phyloP scores from a whole-genome alignment of 2,329 filamentous ascomycete genomes.

The Raffaelea albimanens region DNA sequence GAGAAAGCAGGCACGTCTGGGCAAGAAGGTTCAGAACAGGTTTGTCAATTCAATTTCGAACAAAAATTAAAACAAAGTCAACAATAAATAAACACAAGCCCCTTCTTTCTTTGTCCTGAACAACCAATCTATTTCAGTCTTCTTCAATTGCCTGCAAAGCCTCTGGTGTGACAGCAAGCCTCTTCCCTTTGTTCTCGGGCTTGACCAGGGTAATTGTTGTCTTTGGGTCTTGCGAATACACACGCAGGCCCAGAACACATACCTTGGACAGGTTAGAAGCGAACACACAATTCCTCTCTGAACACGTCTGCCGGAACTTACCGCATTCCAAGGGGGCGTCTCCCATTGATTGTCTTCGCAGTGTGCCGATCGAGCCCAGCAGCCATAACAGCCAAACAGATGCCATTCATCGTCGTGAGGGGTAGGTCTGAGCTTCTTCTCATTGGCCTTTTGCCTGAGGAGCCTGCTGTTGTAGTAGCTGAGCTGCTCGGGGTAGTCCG shows the following conservation, averaged over 20 bases:
- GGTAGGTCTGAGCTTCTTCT: neutral
- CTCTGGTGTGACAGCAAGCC: too few relatives aligned
- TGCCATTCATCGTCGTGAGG: too few relatives aligned
- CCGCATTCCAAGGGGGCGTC: neutral
- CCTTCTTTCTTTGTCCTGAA: too few relatives aligned
- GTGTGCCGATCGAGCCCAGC: too few relatives aligned
- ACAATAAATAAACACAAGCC: too few relatives aligned
- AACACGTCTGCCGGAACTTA: neutral
- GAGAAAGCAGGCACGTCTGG: too few relatives aligned
- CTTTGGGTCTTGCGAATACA: neutral
- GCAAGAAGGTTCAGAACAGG: too few relatives aligned
- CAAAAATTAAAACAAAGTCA: too few relatives aligned
- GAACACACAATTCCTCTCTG: neutral
- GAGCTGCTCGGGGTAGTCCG: neutral
- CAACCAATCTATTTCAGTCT: too few relatives aligned
- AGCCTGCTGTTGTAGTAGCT: neutral
- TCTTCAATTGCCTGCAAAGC: too few relatives aligned
- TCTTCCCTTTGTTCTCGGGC: neutral
- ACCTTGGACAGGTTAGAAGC: neutral
- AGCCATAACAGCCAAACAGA: too few relatives aligned
- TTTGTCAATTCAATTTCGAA: too few relatives aligned
- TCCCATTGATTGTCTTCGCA: neutral
- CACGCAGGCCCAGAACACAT: neutral
- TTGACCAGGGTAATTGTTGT: neutral
- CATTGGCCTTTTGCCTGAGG: neutral